These are phyloP conservation scores for Kockiozyma suomiensis DNA, from an alignment of 805 yeast species.

Conservation along the genomic window DNA sequence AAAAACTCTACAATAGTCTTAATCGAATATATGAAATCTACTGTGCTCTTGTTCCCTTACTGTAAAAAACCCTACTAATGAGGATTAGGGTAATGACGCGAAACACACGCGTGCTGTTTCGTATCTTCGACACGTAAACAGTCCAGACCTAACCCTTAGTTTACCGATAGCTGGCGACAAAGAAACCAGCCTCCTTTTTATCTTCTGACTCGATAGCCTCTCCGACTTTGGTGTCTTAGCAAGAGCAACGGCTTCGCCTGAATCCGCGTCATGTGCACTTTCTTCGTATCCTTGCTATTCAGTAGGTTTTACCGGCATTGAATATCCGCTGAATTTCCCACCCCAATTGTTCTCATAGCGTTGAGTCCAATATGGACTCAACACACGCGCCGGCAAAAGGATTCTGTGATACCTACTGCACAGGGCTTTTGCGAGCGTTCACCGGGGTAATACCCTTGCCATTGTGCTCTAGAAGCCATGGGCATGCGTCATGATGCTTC, in stretches of 20 bases:
- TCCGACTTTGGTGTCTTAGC: too few relatives aligned
- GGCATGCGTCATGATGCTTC: background rate
- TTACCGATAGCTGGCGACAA: background rate
- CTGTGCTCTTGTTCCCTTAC: too few relatives aligned
- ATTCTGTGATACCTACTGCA: background rate
- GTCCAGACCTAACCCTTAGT: background rate
- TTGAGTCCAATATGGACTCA: background rate
- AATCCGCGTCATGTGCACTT: background rate
- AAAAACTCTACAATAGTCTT: background rate
- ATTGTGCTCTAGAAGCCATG: background rate
- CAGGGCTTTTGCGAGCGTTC: background rate
- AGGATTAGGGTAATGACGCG: constrained; percentile 11
- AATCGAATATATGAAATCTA: too few relatives aligned
- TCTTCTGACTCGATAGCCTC: too few relatives aligned
- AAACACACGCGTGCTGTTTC: background rate
- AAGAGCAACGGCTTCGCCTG: too few relatives aligned
- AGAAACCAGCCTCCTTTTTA: background rate
- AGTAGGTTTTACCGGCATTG: background rate
- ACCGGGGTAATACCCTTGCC: too few relatives aligned
- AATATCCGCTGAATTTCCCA: constrained; percentile 11
- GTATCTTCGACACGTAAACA: constrained; percentile 1
- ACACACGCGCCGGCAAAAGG: background rate
- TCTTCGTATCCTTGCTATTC: background rate
- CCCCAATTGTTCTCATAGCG: background rate
- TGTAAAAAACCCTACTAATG: too few relatives aligned